Conservation (phyloP, 2,329 filamentous ascomycete species). For the Truncatella angustata region DNA sequence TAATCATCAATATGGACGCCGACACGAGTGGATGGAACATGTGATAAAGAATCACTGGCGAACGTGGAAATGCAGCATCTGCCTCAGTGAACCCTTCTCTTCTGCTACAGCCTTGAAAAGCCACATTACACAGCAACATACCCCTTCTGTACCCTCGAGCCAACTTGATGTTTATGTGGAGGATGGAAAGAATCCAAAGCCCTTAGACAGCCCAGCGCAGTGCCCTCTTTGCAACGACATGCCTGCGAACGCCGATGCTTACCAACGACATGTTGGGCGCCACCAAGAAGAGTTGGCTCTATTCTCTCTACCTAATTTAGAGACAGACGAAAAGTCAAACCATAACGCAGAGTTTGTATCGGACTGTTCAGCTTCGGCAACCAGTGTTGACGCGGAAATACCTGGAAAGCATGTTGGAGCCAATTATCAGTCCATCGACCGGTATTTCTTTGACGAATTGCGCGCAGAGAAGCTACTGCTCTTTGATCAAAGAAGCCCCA, state of each 20-base stretch:
- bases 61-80: conserved; percentile 14
- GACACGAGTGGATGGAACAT: conserved; percentile 23
- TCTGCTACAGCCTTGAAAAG: background rate
- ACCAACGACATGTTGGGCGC: background rate
- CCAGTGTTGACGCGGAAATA: no score
- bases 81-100: background rate
- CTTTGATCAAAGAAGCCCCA: no score
- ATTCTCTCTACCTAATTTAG: background rate
- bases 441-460: no score
- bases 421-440: no score
- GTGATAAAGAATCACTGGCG: conserved; percentile 22
- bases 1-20: conserved; percentile 16
- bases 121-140: background rate
- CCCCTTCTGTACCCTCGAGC: background rate
- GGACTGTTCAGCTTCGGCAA: no score
- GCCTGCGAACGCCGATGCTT: background rate
- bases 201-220: background rate
- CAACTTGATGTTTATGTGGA: background rate
- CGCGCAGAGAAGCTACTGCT: no score
- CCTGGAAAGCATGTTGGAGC: no score
- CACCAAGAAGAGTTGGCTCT: background rate
- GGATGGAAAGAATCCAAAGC: background rate
- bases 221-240: background rate
- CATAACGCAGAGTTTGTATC: no score
- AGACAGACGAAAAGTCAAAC: no score